These are phyloP conservation scores for Eucalyptus erythrocorys DNA, from an alignment of 345 rosid species.

Conservation along the genomic window DNA sequence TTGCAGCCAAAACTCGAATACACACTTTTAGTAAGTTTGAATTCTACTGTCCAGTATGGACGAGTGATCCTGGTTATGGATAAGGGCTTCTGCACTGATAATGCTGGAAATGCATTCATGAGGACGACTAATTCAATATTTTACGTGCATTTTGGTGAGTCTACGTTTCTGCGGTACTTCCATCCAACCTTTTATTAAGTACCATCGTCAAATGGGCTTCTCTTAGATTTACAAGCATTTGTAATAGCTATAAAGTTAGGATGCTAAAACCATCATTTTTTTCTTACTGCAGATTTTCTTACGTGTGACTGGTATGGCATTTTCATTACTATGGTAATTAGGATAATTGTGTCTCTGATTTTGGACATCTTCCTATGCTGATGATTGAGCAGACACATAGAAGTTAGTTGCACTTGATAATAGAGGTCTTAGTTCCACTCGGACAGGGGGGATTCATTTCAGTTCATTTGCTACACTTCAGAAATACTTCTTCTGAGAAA, in stretches of 20 bases:
- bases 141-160: constrained; percentile 70
- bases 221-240: not conserved
- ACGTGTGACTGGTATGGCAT: not conserved
- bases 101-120: constrained; percentile 61
- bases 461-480: not conserved
- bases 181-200: not conserved
- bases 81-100: constrained; percentile 57
- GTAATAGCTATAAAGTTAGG: not conserved
- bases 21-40: constrained; percentile 55
- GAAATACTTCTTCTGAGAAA: not conserved
- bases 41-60: constrained; percentile 42
- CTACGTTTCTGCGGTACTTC: not conserved
- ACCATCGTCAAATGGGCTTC: not conserved
- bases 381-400: not conserved
- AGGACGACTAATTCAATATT: constrained; percentile 62
- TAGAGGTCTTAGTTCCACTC: not conserved
- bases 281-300: not conserved
- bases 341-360: not conserved
- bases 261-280: not conserved
- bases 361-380: not conserved
- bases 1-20: constrained; percentile 50
- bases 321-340: not conserved
- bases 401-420: not conserved
- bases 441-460: not conserved
- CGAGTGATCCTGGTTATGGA: constrained; percentile 65